Evolutionary conservation across 305 asterid genomes (phyloP).

Genomic region (Solanum hybrid): DNA sequence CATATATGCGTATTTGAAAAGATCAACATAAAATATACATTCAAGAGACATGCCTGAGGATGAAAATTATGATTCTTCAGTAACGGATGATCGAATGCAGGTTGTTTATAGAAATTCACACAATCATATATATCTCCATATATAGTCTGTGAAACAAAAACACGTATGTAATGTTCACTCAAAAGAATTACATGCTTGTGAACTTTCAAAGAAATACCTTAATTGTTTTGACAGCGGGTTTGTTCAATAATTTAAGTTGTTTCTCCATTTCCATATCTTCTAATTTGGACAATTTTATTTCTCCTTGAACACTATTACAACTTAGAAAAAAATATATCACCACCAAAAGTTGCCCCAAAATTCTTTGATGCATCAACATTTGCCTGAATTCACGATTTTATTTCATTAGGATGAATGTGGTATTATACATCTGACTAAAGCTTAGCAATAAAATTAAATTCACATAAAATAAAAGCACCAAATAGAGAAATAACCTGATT

Average conservation of each 20-base stretch:
- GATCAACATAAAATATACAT: not conserved
- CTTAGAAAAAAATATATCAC: not conserved
- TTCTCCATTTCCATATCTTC: not conserved
- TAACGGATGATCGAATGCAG: not conserved
- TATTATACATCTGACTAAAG: not conserved
- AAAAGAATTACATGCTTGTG: not conserved
- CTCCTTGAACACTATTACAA: not conserved
- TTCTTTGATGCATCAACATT: not conserved
- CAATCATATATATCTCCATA: not conserved
- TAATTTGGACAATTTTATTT: not conserved
- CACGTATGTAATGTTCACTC: not conserved
- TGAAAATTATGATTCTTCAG: not conserved
- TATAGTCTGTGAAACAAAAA: not conserved
- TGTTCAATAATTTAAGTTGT: not conserved
- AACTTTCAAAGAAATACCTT: not conserved
- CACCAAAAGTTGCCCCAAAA: not conserved
- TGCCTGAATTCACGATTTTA: not conserved
- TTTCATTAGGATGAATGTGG: not conserved
- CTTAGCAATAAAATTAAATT: not conserved
- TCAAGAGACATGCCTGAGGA: not conserved
- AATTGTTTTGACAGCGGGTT: not conserved
- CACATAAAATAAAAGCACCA: not conserved
- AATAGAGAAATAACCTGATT: not conserved
- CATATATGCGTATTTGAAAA: not conserved
- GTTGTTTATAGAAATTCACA: not conserved